Evolutionary conservation across 1,284 basidiomycete species (phyloP).

Genomic region (Coniophora puteana): DNA sequence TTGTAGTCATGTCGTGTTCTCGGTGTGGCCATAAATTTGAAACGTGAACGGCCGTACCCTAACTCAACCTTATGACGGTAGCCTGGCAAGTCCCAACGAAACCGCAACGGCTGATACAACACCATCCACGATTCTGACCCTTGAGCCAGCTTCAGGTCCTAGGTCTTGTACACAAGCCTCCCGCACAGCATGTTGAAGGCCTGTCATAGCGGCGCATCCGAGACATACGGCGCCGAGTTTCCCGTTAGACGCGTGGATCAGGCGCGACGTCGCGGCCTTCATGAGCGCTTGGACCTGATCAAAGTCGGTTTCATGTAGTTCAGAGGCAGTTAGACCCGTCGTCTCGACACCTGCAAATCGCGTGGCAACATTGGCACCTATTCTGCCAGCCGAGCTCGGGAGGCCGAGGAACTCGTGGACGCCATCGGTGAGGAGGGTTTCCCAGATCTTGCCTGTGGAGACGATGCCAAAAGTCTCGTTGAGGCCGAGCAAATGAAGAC

Average conservation of each 20-base stretch:
- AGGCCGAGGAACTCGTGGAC: constrained; percentile 19
- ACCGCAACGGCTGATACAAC: too few relatives aligned
- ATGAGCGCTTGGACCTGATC: constrained; percentile 35
- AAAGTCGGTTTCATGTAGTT: constrained; percentile 35
- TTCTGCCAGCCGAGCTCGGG: background rate
- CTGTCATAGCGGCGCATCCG: constrained; percentile 49
- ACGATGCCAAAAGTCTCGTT: constrained; percentile 40
- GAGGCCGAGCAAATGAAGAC: constrained; percentile 7
- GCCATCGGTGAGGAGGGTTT: constrained; percentile 35
- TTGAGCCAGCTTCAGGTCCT: constrained; percentile 15
- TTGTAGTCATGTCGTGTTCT: too few relatives aligned
- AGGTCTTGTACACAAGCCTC: constrained; percentile 20
- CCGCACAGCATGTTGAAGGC: constrained; percentile 37
- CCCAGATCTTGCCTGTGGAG: constrained; percentile 45
- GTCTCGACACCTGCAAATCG: constrained; percentile 38
- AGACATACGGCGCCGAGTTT: constrained; percentile 34
- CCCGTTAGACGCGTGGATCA: constrained; percentile 13
- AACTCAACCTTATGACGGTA: too few relatives aligned
- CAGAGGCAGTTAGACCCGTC: constrained; percentile 38
- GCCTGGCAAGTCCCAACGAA: too few relatives aligned
- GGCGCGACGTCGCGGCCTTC: constrained; percentile 25
- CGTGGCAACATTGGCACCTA: constrained; percentile 1
- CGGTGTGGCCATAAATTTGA: too few relatives aligned
- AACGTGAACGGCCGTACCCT: too few relatives aligned
- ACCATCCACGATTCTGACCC: constrained; percentile 40